These are phyloP conservation scores for Moesziomyces aphidis DNA, from an alignment of 1,284 basidiomycete genomes.

Conservation along the genomic window DNA sequence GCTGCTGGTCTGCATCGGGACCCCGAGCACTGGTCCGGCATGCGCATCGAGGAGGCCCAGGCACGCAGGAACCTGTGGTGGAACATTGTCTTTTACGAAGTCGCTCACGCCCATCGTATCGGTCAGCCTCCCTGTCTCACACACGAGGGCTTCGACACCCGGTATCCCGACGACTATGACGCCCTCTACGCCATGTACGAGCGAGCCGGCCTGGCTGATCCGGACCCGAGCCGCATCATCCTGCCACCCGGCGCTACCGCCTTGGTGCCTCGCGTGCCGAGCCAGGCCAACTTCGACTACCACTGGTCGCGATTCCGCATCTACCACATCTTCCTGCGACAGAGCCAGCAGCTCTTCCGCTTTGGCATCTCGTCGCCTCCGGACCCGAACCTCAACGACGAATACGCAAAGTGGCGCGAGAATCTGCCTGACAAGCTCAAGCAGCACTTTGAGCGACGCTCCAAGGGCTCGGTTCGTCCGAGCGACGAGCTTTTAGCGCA, in stretches of 20 bases:
- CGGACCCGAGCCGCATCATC: constrained; percentile 43
- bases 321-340: constrained; percentile 49
- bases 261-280: constrained; percentile 35
- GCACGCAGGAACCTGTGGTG: constrained; percentile 56
- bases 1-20: constrained; percentile 60
- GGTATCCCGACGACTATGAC: constrained; percentile 54
- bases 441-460: constrained; percentile 37
- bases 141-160: constrained; percentile 54
- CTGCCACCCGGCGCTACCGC: constrained; percentile 45
- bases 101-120: constrained; percentile 49
- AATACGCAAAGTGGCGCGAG: constrained; percentile 49
- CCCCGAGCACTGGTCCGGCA: constrained; percentile 54
- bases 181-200: constrained; percentile 48
- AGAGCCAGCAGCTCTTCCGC: constrained; percentile 54
- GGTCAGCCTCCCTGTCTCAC: constrained; percentile 51
- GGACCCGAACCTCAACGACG: constrained; percentile 43
- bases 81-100: constrained; percentile 51
- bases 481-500: constrained; percentile 30
- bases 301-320: constrained; percentile 53
- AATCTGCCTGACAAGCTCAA: constrained; percentile 46
- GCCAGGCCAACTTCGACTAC: constrained; percentile 50
- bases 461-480: constrained; percentile 38
- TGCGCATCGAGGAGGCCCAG: constrained; percentile 58
- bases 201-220: constrained; percentile 43
- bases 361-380: constrained; percentile 49